Percentiles rank a stretch among this genome's conserved stretches.
phyloP scores from a whole-genome alignment of 306 rosid species.

The Inga leiocalycina region DNA sequence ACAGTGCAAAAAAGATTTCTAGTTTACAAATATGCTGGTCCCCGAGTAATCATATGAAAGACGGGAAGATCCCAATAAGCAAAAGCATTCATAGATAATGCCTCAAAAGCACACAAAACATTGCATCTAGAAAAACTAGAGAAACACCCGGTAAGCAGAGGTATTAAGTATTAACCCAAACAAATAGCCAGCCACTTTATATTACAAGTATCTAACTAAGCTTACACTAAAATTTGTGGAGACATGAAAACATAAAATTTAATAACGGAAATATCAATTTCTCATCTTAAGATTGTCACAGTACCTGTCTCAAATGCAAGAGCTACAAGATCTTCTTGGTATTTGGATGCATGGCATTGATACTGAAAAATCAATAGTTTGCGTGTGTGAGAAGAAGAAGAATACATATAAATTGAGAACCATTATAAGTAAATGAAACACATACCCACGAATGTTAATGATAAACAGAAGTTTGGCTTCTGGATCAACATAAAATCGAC shows the following conservation, averaged over 20 bases:
- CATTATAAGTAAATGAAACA: background rate
- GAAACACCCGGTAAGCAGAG: conserved; percentile 20
- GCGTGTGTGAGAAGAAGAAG: background rate
- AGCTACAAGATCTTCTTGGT: conserved; percentile 77
- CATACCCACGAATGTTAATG: conserved; percentile 85
- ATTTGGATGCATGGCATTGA: conserved; percentile 88
- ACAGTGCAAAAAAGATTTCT: conserved; percentile 1
- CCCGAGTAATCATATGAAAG: conserved; percentile 34
- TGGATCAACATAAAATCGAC: conserved; percentile 93
- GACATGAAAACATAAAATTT: background rate
- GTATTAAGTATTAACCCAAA: conserved; percentile 6
- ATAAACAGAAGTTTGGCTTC: conserved; percentile 87
- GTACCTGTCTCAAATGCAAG: conserved; percentile 85
- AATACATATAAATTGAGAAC: background rate
- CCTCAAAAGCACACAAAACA: conserved; percentile 27
- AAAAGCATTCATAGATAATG: conserved; percentile 37
- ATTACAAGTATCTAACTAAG: background rate
- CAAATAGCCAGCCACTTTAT: background rate
- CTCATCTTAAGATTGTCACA: background rate
- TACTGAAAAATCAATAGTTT: conserved; percentile 47
- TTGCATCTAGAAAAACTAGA: conserved; percentile 22
- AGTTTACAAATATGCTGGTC: conserved; percentile 30
- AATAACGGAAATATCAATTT: background rate
- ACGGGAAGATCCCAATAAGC: conserved; percentile 32
- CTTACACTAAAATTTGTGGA: background rate